Evolutionary conservation across 2,329 filamentous ascomycete species (phyloP), one percentile per base, ranked within the genome.

Genomic region (Aspergillus ochraceoroseus): DNA sequence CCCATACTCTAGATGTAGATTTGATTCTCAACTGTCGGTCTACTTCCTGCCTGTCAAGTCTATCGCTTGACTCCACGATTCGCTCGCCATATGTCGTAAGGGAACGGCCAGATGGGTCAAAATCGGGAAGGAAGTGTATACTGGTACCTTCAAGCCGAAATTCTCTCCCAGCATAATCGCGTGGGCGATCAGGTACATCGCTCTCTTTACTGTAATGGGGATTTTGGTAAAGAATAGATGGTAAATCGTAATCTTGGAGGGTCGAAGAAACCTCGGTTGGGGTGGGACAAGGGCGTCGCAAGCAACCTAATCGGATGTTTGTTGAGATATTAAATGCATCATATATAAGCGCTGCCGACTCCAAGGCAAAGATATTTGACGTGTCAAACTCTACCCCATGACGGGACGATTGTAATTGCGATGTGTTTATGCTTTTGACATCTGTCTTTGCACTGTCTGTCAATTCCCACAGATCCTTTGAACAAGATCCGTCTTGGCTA

Each of bases 121-220:
- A 96, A 0, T 77, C 70, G 0, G 88, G 85, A 2, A 96, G 75
- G 63, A 81, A 95, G 0, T 85, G 86, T 5, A 94, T 59, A 1
- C 83, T 85, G 38, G 76, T 80, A 44, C 88, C 83, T 54, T 80
- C 76, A 5, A 95, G 68, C 43, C 79, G 83, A 59, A 94, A 95
- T 53, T 94, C 85, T 52, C 81, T 80, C 3, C 90, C 90, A 5
- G 85, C 90, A 65, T 95, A 96, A 63, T 95, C 87, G 38, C 87
- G 75, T 20, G 75, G 65, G 38, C 83, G 77, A 26, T 82, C 75
- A 8, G 89, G 88, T 0, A 95, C 84, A 63, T 96, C 92, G 35
- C 73, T 74, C 46, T 94, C 87, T 18, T 85, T 74, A 52, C 88
- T 85, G 59, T 95, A 96, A 56, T 83, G 89, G 0, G 89, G 82